A percentile compares a stretch with the other conserved stretches of the same genome.
These are phyloP conservation scores for Calocybe gangraenosa DNA, from an alignment of 768 basidiomycete genomes.

Conservation along the genomic window DNA sequence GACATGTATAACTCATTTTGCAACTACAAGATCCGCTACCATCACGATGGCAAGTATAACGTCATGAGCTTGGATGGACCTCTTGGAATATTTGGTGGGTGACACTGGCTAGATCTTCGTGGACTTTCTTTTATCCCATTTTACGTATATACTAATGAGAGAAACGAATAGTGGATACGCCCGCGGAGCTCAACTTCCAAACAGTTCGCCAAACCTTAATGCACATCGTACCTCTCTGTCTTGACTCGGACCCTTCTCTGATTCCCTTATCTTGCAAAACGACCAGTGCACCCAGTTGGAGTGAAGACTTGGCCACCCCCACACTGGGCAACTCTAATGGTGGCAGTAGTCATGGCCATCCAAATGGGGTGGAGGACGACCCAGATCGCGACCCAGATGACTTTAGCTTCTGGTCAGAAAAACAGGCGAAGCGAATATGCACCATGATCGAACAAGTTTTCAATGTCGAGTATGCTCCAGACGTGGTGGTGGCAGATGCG, in stretches of 20 bases:
- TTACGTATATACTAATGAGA: too few relatives aligned
- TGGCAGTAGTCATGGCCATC: background rate
- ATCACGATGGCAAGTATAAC: slow-evolving; percentile 97
- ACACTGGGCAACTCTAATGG: background rate
- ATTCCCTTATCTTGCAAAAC: slow-evolving; percentile 67
- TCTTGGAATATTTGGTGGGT: slow-evolving; percentile 84
- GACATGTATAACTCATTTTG: too few relatives aligned
- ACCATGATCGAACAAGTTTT: slow-evolving; percentile 76
- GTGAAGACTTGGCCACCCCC: background rate
- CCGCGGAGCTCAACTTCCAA: slow-evolving; percentile 55
- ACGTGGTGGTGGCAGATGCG: slow-evolving; percentile 92
- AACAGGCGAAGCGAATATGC: slow-evolving; percentile 88
- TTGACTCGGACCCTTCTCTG: slow-evolving; percentile 82
- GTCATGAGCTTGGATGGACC: slow-evolving; percentile 86
- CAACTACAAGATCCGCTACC: slow-evolving; percentile 66
- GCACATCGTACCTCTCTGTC: slow-evolving; percentile 78
- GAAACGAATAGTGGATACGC: slow-evolving; percentile 57
- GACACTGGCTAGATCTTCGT: background rate
- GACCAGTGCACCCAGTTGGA: slow-evolving; percentile 4
- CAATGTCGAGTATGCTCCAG: slow-evolving; percentile 81
- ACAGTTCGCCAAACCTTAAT: slow-evolving; percentile 65
- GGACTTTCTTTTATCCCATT: background rate
- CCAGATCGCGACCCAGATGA: slow-evolving; percentile 75
- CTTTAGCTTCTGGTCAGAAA: slow-evolving; percentile 90
- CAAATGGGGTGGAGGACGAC: slow-evolving; percentile 12